A percentile compares a stretch with the other conserved stretches of the same genome.
phyloP scores from a whole-genome alignment of 2,329 filamentous ascomycete species.

The Nigrograna mackinnonii region DNA sequence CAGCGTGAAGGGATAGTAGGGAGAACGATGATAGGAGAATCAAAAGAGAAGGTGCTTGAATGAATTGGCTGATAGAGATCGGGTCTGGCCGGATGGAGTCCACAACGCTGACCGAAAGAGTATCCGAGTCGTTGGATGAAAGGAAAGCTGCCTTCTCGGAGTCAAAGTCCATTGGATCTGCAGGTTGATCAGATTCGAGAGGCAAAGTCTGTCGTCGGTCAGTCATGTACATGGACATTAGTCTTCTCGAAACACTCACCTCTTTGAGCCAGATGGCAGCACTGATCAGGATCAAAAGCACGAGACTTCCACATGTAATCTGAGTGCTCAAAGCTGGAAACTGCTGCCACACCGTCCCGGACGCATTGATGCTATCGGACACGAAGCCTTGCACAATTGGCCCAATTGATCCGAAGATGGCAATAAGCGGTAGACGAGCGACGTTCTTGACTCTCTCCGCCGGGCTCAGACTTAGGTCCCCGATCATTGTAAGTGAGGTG shows the following conservation, averaged over 20 bases:
- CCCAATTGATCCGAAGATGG: constrained; percentile 49
- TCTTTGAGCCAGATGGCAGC: constrained; percentile 47
- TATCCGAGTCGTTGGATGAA: constrained; percentile 36
- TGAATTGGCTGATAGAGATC: constrained; percentile 49
- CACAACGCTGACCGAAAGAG: constrained; percentile 35
- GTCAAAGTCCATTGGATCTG: constrained; percentile 34
- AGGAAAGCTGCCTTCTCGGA: constrained; percentile 54
- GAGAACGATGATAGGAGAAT: constrained; percentile 54
- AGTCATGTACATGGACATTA: constrained; percentile 7
- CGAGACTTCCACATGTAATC: constrained; percentile 46
- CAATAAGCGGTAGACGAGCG: constrained; percentile 48
- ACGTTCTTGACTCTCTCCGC: constrained; percentile 46
- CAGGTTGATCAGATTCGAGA: constrained; percentile 20
- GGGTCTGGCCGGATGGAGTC: constrained; percentile 44
- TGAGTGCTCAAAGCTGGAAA: constrained; percentile 50
- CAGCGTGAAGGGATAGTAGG: constrained; percentile 59
- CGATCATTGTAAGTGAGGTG: constrained; percentile 51
- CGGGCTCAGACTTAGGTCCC: constrained; percentile 44
- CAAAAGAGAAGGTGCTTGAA: constrained; percentile 50
- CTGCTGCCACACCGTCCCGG: constrained; percentile 45
- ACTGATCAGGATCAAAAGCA: constrained; percentile 45
- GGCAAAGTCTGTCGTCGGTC: constrained; percentile 28
- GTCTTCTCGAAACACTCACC: constrained; percentile 33
- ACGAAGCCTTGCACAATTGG: constrained; percentile 50
- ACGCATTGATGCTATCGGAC: constrained; percentile 44